These are phyloP conservation scores for Nigrograna mackinnonii DNA, from an alignment of 2,329 filamentous ascomycete species.

Conservation along the genomic window DNA sequence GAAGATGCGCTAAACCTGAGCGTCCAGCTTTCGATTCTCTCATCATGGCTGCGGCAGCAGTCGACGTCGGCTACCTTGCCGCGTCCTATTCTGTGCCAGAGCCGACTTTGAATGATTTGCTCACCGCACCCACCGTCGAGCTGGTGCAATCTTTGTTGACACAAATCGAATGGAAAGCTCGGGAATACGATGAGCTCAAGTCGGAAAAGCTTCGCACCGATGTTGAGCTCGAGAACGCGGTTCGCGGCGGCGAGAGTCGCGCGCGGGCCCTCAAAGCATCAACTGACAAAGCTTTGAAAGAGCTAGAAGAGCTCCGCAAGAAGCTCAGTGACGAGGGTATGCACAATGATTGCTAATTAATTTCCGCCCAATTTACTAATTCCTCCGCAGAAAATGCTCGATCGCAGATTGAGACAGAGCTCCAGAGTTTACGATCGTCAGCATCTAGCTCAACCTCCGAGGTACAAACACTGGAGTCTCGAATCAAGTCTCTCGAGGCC, in stretches of 20 bases:
- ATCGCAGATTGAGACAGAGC: constrained; percentile 77
- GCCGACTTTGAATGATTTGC: constrained; percentile 62
- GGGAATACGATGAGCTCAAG: constrained; percentile 78
- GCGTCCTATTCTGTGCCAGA: constrained; percentile 72
- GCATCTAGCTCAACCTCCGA: constrained; percentile 74
- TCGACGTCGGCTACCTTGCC: constrained; percentile 75
- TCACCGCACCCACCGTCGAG: constrained; percentile 73
- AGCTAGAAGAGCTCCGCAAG: constrained; percentile 78
- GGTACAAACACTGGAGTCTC: constrained; percentile 75
- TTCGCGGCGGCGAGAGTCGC: constrained; percentile 81
- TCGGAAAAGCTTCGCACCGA: constrained; percentile 87
- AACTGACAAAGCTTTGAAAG: constrained; percentile 80
- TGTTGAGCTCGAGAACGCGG: constrained; percentile 90
- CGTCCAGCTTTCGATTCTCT: constrained; percentile 11
- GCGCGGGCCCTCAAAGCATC: constrained; percentile 80
- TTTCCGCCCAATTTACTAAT: neutral
- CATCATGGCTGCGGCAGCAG: constrained; percentile 62
- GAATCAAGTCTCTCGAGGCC: constrained; percentile 83
- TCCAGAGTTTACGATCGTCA: constrained; percentile 76
- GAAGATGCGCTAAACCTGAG: constrained; percentile 27
- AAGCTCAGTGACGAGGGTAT: constrained; percentile 83
- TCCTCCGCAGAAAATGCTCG: constrained; percentile 71
- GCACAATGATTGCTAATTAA: constrained; percentile 20
- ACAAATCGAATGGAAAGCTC: constrained; percentile 76
- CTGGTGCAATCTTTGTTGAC: constrained; percentile 76